A percentile compares a stretch with the other conserved stretches of the same genome.
Evolutionary conservation across 73 alveolate genomes (phyloP).

Genomic region (Symbiodinium natans): DNA sequence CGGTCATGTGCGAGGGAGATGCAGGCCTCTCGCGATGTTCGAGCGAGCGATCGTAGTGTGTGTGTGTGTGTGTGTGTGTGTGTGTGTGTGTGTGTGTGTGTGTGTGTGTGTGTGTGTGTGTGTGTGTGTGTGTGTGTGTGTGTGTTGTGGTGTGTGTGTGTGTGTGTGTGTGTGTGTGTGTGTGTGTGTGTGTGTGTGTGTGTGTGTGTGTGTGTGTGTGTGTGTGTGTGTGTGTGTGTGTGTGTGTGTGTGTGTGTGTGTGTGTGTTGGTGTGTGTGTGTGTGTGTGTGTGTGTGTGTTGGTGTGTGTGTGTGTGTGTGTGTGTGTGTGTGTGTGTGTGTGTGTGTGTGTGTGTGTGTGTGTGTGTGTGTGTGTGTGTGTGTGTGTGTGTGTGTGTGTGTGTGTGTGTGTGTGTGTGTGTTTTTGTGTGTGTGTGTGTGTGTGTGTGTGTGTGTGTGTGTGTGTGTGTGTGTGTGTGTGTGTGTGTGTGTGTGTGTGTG

Average conservation of each 20-base stretch:
- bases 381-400: neutral
- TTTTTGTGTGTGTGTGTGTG: neutral
- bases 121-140: neutral
- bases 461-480: neutral
- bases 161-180: neutral
- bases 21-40: too few species aligned
- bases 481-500: neutral
- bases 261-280: too few species aligned
- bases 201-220: neutral
- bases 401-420: neutral
- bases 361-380: neutral
- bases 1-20: too few species aligned
- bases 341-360: neutral
- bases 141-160: too few species aligned
- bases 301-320: too few species aligned
- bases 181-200: neutral
- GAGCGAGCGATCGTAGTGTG: too few species aligned
- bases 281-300: too few species aligned
- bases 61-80: neutral
- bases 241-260: neutral
- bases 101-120: neutral
- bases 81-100: neutral
- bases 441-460: neutral
- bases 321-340: neutral
- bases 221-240: neutral